These are phyloP conservation scores for Salpingoeca rosetta DNA, from an alignment of 78 protist species.

Conservation along the genomic window DNA sequence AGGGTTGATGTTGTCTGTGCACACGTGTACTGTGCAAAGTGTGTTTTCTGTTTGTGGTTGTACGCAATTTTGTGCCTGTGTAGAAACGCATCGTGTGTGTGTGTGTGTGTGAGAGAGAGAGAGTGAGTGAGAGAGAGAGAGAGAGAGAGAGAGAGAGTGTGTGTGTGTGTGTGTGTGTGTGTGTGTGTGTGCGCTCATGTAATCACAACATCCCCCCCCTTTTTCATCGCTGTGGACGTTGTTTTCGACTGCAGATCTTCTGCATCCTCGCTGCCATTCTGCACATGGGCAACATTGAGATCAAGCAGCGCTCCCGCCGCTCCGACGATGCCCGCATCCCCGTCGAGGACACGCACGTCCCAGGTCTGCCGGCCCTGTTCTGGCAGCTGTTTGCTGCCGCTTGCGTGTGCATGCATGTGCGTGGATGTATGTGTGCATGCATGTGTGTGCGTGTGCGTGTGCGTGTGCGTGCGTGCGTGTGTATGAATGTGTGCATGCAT, in stretches of 20 bases:
- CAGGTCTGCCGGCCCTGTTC: neutral
- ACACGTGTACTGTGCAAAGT: neutral
- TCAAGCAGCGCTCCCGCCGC: neutral
- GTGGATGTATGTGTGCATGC: neutral
- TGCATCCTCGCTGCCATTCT: conserved; percentile 41
- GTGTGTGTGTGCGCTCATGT: no score
- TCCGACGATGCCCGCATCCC: neutral
- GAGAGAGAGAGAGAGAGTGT: neutral
- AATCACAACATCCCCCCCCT: no score
- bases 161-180: neutral
- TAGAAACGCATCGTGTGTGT: neutral
- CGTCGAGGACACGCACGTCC: neutral
- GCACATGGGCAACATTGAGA: conserved; percentile 43
- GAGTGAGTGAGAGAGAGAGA: no score
- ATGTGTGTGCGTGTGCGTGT: neutral
- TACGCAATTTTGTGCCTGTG: neutral
- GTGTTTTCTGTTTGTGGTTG: neutral
- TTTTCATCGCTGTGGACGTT: no score
- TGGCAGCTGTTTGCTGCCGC: neutral
- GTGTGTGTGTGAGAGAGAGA: no score
- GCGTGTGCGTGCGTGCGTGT: neutral
- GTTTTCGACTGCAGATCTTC: conserved; percentile 29
- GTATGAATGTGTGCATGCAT: neutral
- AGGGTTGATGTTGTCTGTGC: neutral
- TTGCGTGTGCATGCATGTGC: neutral